Conservation (phyloP, 2,329 filamentous ascomycete species). For the Trichothecium roseum region DNA sequence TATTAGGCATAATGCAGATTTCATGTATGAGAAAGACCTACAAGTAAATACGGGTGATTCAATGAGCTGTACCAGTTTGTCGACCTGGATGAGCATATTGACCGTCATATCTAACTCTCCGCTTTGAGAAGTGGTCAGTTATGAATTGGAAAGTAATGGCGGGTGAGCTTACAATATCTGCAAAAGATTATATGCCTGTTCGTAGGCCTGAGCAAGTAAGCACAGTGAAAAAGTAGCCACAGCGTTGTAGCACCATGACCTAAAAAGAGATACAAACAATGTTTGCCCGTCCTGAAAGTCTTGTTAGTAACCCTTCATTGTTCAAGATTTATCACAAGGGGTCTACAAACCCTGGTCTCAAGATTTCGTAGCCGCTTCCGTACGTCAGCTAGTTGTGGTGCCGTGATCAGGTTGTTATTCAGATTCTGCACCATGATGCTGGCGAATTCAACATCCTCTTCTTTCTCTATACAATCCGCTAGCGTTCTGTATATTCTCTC, state of each 20-base stretch:
- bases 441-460: constrained; percentile 96
- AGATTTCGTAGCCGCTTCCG: constrained; percentile 83
- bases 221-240: constrained; percentile 96
- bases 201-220: constrained; percentile 90
- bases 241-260: constrained; percentile 97
- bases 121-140: constrained; percentile 31
- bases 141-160: background rate
- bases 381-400: constrained; percentile 83
- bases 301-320: too few species aligned
- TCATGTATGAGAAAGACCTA: constrained; percentile 32
- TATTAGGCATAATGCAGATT: background rate
- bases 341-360: constrained; percentile 58
- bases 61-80: constrained; percentile 92
- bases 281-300: constrained; percentile 69
- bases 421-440: constrained; percentile 99
- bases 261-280: constrained; percentile 88
- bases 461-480: constrained; percentile 92
- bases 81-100: constrained; percentile 96
- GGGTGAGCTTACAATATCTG: constrained; percentile 72
- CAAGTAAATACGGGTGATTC: constrained; percentile 98
- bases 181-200: constrained; percentile 91
- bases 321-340: background rate
- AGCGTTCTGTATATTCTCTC: constrained; percentile 93
- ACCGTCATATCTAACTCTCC: constrained; percentile 98
- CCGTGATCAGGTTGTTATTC: constrained; percentile 98